Base-by-base conservation (phyloP, 2,329 filamentous ascomycete genomes). In the Boeremia exigua region DNA sequence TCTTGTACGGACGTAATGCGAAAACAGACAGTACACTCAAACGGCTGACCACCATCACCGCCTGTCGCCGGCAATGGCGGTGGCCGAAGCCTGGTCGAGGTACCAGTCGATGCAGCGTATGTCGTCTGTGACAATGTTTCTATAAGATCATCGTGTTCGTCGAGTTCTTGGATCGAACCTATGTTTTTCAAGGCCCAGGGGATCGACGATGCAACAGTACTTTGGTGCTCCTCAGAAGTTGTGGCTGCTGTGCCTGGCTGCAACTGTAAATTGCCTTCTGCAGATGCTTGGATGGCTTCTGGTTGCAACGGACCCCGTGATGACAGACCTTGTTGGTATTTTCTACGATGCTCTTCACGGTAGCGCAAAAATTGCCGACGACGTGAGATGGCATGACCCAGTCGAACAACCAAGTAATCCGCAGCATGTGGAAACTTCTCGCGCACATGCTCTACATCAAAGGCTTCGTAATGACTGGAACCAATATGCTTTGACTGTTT, bases 361-460 rank as follows among this genome's bases (percentile, higher is more conserved):
- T 74, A 74, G 8, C 60, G 59, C 3, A 75, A 58, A 28, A 70
- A 67, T 51, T 73, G 70, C 17, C 72, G 59, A 27, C 68, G 58
- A 32, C 61, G 57, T 9, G 71, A 68, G 14, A 73, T 71, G 1
- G 66, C 62, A 46, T 64, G 67, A 8, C 69, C 71, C 4, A 76
- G 56, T 15, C 71, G 63, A 9, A 61, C 36, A 6, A 63, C 29
- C 2, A 72, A 46, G 44, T 50, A 65, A 8, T 61, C 34, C 14
- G 58, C 29, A 10, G 60, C 57, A 9, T 49, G 32, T 8, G 67
- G 68, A 43, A 68, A 73, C 30, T 70, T 72, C n/a, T 55, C 46
- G 12, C 53, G 40, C 8, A 67, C 60, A 59, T 73, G 70, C 6
- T 63, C 46, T 32, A 70, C 60, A 34, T 73, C 71, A 28, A 63